phyloP scores from a whole-genome alignment of 306 rosid genomes.

The Vicia faba region DNA sequence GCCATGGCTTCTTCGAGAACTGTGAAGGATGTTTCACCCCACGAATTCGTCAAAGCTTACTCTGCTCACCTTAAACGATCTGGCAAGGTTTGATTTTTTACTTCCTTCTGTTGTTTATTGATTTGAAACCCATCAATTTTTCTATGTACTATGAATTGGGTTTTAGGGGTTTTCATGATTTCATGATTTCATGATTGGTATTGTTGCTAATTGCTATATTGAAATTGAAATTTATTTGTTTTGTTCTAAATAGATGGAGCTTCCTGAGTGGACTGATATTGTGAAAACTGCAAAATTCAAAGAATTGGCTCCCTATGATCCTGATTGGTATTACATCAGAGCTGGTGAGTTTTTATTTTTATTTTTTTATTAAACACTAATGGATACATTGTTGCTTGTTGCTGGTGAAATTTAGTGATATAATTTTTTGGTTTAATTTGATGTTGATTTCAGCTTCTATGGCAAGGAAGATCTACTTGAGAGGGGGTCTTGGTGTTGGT shows the following conservation, averaged over 20 bases:
- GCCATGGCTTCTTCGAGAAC: constrained; percentile 40
- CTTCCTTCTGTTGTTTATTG: too few species aligned
- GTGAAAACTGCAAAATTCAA: constrained; percentile 72
- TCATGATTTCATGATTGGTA: not conserved
- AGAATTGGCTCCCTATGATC: constrained; percentile 73
- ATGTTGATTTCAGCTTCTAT: constrained; percentile 56
- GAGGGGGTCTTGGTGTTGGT: constrained; percentile 84
- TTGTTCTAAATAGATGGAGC: constrained; percentile 53
- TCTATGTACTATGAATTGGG: too few species aligned
- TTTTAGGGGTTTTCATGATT: not conserved
- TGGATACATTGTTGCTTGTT: too few species aligned
- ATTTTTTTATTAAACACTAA: too few species aligned
- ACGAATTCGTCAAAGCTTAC: constrained; percentile 43
- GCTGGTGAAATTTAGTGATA: not conserved
- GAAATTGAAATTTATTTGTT: not conserved
- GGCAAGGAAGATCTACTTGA: constrained; percentile 73
- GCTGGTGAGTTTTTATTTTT: too few species aligned
- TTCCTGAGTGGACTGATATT: constrained; percentile 68
- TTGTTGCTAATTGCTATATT: not conserved
- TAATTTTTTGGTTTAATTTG: not conserved
- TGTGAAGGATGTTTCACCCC: constrained; percentile 46
- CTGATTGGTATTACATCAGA: constrained; percentile 70
- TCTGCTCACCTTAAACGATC: constrained; percentile 43
- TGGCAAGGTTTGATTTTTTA: constrained; percentile 36
- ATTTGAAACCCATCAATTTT: too few species aligned